Evolutionary conservation across 139 green algal species (phyloP).

Genomic region (Tetraselmis chui): DNA sequence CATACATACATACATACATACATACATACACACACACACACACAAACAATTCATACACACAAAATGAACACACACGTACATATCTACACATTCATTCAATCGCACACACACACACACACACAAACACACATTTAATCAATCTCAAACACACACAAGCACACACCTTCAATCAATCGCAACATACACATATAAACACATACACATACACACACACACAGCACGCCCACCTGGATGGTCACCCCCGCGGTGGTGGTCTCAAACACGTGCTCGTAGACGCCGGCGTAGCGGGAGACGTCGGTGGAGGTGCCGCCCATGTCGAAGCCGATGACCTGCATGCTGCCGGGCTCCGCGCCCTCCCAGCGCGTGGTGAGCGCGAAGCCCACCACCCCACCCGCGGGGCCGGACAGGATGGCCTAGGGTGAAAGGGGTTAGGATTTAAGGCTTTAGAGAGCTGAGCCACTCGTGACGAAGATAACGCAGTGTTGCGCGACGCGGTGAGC

Average conservation of each 20-base stretch:
- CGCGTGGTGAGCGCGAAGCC: constrained; percentile 79
- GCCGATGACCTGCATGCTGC: constrained; percentile 71
- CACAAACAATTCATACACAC: too few species aligned
- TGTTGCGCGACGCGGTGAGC: too few species aligned
- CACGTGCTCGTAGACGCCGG: constrained; percentile 80
- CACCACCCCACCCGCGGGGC: constrained; percentile 83
- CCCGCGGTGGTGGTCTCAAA: constrained; percentile 91
- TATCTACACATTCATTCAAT: constrained; percentile 2
- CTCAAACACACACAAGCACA: constrained; percentile 22
- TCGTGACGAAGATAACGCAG: too few species aligned
- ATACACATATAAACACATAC: too few species aligned
- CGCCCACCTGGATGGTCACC: constrained; percentile 47
- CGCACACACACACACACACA: too few species aligned
- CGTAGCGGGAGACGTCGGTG: constrained; percentile 87
- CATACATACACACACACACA: too few species aligned
- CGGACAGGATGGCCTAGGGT: constrained; percentile 88
- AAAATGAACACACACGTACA: constrained; percentile 1
- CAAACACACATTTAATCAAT: constrained; percentile 14
- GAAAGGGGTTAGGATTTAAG: too few species aligned
- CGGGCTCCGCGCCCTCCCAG: constrained; percentile 35
- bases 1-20: background rate
- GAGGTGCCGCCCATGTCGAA: constrained; percentile 96
- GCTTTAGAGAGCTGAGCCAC: too few species aligned
- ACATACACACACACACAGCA: background rate
- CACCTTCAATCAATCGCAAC: background rate